Conservation (phyloP, 2,329 filamentous ascomycete species). For the Didymellaceae sp. region DNA sequence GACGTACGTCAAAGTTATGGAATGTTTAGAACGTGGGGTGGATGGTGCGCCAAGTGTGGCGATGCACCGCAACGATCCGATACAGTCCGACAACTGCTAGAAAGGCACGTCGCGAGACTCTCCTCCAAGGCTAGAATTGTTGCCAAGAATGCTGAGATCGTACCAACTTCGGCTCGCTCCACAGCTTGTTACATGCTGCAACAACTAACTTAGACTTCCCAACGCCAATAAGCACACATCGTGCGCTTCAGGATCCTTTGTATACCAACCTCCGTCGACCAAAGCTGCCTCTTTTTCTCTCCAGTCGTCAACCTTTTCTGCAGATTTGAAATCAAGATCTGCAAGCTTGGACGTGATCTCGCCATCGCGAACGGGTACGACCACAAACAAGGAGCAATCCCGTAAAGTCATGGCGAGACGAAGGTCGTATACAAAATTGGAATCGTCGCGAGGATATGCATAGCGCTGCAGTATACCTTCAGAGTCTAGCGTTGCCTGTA, state of each 20-base stretch:
- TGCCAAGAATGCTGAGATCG: not conserved
- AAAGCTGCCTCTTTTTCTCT: constrained; percentile 48
- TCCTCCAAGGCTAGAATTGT: too few species aligned
- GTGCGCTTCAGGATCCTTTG: constrained; percentile 6
- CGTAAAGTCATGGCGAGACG: constrained; percentile 55
- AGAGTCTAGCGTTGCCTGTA: constrained; percentile 50
- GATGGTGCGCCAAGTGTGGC: constrained; percentile 10
- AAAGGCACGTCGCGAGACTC: not conserved
- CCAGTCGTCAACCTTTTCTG: constrained; percentile 52
- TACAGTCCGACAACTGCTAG: constrained; percentile 6
- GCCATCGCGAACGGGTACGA: constrained; percentile 19
- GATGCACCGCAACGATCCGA: constrained; percentile 2
- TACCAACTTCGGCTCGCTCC: not conserved
- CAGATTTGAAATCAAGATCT: constrained; percentile 56
- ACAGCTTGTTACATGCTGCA: too few species aligned
- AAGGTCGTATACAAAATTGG: constrained; percentile 26
- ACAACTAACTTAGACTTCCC: too few species aligned
- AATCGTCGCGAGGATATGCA: constrained; percentile 10
- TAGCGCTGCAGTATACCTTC: constrained; percentile 34
- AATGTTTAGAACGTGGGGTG: constrained; percentile 11
- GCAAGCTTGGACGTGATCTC: constrained; percentile 52
- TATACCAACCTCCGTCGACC: constrained; percentile 51
- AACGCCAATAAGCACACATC: constrained; percentile 11
- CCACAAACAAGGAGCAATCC: constrained; percentile 56
- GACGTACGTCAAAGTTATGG: constrained; percentile 12